Evolutionary conservation across 495 filamentous ascomycete species (phyloP).

Genomic region (Hypoxylon rickii): DNA sequence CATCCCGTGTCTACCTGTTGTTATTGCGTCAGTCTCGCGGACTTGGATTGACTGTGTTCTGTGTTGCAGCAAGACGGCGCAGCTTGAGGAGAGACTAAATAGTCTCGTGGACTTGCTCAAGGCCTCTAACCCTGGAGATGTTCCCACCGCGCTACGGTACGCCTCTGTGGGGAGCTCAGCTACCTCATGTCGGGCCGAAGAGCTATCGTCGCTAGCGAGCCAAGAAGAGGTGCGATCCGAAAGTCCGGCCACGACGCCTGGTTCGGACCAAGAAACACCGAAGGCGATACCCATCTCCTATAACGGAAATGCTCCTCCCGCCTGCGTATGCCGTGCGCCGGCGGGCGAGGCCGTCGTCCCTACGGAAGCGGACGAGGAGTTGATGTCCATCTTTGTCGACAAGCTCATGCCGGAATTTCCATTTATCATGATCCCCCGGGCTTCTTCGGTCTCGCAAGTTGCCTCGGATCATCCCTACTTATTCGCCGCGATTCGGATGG

Average conservation of each 20-base stretch:
- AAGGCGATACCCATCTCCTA: slow-evolving; percentile 27
- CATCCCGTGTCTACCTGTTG: no score
- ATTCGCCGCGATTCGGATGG: slow-evolving; percentile 43
- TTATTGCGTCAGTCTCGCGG: no score
- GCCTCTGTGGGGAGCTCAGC: neutral
- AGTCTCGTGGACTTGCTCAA: slow-evolving; percentile 40
- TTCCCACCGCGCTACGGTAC: slow-evolving; percentile 9
- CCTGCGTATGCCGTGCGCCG: slow-evolving; percentile 33
- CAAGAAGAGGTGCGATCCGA: neutral
- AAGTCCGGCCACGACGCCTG: neutral
- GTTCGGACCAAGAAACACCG: neutral
- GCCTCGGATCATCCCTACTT: slow-evolving; percentile 38
- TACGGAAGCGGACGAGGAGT: slow-evolving; percentile 40
- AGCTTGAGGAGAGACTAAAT: slow-evolving; percentile 42
- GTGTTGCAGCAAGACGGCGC: slow-evolving; percentile 40
- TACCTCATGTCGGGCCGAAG: neutral
- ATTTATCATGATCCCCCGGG: slow-evolving; percentile 43
- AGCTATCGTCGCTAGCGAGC: neutral
- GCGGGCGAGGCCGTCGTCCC: slow-evolving; percentile 22
- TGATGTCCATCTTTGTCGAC: slow-evolving; percentile 41
- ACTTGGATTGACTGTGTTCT: no score
- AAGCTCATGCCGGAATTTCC: slow-evolving; percentile 43
- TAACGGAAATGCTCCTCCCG: slow-evolving; percentile 33
- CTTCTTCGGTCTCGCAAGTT: slow-evolving; percentile 29
- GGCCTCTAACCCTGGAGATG: slow-evolving; percentile 31